These are phyloP conservation scores for Fagus crenata DNA, from an alignment of 306 rosid species.

Conservation along the genomic window DNA sequence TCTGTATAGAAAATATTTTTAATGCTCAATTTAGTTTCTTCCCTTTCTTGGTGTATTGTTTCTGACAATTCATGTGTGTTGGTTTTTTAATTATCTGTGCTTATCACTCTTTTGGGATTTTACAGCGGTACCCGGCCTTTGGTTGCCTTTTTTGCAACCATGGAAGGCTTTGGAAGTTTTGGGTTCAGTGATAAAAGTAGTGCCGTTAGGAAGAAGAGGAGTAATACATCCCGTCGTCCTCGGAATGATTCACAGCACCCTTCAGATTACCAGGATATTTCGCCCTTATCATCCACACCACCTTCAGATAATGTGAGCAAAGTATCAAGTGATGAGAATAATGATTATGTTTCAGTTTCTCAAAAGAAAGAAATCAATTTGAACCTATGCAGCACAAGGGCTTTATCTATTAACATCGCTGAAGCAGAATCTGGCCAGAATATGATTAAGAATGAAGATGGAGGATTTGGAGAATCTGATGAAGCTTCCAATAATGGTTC, in stretches of 20 bases:
- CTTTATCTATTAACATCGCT: conserved; percentile 16
- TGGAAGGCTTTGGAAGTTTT: conserved; percentile 34
- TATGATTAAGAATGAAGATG: conserved; percentile 29
- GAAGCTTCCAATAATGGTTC: conserved; percentile 38
- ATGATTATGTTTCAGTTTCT: conserved; percentile 20
- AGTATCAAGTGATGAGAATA: conserved; percentile 30
- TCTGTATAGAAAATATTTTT: not conserved
- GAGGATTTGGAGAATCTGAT: conserved; percentile 40
- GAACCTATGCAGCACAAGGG: conserved; percentile 27
- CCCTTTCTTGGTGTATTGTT: not conserved
- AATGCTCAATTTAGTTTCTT: not conserved
- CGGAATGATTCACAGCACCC: conserved; percentile 32
- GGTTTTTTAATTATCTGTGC: not conserved
- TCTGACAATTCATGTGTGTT: not conserved
- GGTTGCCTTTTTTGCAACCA: not conserved
- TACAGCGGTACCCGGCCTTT: conserved; percentile 16
- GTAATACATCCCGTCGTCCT: conserved; percentile 32
- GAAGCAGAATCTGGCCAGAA: conserved; percentile 26
- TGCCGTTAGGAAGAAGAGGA: conserved; percentile 39
- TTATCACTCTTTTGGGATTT: conserved; percentile 3
- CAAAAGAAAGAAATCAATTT: conserved; percentile 27
- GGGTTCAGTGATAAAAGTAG: conserved; percentile 24
- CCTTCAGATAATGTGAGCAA: conserved; percentile 37
- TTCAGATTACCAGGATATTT: conserved; percentile 33
- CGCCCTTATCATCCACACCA: conserved; percentile 35